Percentiles rank a stretch among this genome's conserved stretches.
These are phyloP conservation scores for Wallacemonas sp. DNA, from an alignment of 208 protist genomes.

Conservation along the genomic window DNA sequence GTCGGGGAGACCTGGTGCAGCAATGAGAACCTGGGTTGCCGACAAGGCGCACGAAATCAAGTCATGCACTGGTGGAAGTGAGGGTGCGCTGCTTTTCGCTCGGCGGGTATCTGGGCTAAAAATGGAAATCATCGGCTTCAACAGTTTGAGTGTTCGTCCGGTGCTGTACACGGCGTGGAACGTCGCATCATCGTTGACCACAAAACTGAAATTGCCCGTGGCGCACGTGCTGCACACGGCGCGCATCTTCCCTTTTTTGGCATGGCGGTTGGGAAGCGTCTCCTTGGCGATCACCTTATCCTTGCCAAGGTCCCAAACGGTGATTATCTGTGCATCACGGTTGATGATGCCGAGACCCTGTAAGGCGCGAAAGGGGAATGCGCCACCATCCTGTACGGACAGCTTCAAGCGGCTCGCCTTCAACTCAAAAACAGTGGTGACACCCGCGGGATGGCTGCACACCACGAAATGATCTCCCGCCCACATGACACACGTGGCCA, in stretches of 20 bases:
- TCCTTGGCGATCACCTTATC: conserved; percentile 41
- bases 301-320: conserved; percentile 65
- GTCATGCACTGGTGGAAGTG: background rate
- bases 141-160: conserved; percentile 34
- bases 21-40: conserved; percentile 36
- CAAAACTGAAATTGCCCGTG: conserved; percentile 67
- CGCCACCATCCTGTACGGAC: conserved; percentile 31
- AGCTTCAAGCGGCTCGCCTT: conserved; percentile 38
- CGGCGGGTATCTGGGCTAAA: conserved; percentile 30
- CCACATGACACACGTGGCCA: conserved; percentile 52
- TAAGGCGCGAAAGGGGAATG: conserved; percentile 29
- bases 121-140: conserved; percentile 45
- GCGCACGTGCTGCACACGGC: conserved; percentile 26
- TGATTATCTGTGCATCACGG: conserved; percentile 17
- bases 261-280: conserved; percentile 33
- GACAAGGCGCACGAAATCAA: conserved; percentile 21
- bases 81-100: conserved; percentile 7
- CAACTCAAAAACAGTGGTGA: conserved; percentile 37
- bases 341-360: conserved; percentile 43
- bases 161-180: conserved; percentile 61
- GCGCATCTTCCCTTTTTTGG: conserved; percentile 31
- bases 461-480: conserved; percentile 35
- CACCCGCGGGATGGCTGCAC: conserved; percentile 23
- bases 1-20: conserved; percentile 23
- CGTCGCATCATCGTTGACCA: conserved; percentile 67